Evolutionary conservation across 2,329 filamentous ascomycete genomes (phyloP), one percentile per base, ranked within the genome.

Genomic region (Paracamarosporium sp.): DNA sequence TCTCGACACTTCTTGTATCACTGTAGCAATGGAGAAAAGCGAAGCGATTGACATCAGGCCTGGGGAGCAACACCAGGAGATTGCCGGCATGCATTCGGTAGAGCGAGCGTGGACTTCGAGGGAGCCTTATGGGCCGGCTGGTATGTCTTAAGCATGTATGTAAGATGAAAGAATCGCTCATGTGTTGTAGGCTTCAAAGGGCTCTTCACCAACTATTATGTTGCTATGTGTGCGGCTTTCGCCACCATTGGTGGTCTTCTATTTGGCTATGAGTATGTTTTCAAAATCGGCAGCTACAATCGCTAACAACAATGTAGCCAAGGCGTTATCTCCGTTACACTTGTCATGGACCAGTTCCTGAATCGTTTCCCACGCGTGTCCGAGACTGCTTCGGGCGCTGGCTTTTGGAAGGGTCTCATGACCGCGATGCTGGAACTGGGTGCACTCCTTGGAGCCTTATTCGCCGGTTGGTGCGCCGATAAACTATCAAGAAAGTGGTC

Each of bases 341-440:
- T 84, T 7, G 80, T 83, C 35, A 84, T 84, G 82, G 77, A 82
- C 15, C 81, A 83, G 53, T 84, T 85, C 58, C 70, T 83, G 3
- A 70, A 73, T 0, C 73, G 73, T 1, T 84, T 84, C 52, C 74
- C 79, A 11, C 74, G 76, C 13, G 77, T 83, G 3, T 75, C 78
- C 0, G 72, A 76, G 17, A 70, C 69, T 6, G 74, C 78, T 9
- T 66, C 76, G 7, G 80, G 80, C 2, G 75, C 78, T 2, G 79
- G 80, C 4, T 80, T 80, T 62, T 78, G 73, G 71, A 79, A 79
- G 57, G 78, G 78, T 15, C 61, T 80, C 5, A 70, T 85, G 74
- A 85, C 83, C 8, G 83, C 83, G 3, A 85, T 85, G 82, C 80
- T 85, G 48, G 81, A 85, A 58, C 63, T 85, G 20, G 82, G 83